These are phyloP conservation scores for Biscutella auriculata DNA, from an alignment of 441 rosid genomes.

Conservation along the genomic window DNA sequence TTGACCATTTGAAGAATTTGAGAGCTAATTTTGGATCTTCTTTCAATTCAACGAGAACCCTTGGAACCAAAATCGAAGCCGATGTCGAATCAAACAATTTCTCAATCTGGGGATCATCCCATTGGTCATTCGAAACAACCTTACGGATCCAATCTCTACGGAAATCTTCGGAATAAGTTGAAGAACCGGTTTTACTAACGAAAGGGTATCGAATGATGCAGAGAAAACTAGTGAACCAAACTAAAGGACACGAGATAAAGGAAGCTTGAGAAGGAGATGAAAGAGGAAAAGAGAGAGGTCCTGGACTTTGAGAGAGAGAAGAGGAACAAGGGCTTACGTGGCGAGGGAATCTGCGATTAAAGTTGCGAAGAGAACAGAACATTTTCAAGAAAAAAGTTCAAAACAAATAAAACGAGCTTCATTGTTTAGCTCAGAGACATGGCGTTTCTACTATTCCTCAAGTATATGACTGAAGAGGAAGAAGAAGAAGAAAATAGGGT, in stretches of 20 bases:
- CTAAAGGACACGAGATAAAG: slow-evolving; percentile 29
- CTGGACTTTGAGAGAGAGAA: slow-evolving; percentile 17
- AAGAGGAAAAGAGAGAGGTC: slow-evolving; percentile 5
- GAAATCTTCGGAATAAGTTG: slow-evolving; percentile 8
- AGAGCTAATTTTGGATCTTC: slow-evolving; percentile 44
- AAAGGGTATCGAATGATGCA: slow-evolving; percentile 39
- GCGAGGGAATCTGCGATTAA: slow-evolving; percentile 37
- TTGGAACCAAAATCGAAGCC: slow-evolving; percentile 44
- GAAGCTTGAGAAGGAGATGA: slow-evolving; percentile 16
- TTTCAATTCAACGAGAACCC: slow-evolving; percentile 39
- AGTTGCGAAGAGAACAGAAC: slow-evolving; percentile 38
- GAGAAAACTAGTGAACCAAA: slow-evolving; percentile 41
- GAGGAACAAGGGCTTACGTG: slow-evolving; percentile 31
- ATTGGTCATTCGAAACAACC: slow-evolving; percentile 30
- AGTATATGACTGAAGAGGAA: neutral
- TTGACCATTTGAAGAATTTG: slow-evolving; percentile 57
- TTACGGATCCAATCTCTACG: slow-evolving; percentile 28
- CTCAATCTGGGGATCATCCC: slow-evolving; percentile 37
- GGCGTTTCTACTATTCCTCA: neutral
- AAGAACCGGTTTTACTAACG: slow-evolving; percentile 19
- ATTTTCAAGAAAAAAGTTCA: slow-evolving; percentile 27
- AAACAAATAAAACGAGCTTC: slow-evolving; percentile 21
- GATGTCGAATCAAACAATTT: slow-evolving; percentile 26
- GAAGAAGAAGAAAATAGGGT: slow-evolving; percentile 19
- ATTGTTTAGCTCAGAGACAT: slow-evolving; percentile 22